Base-by-base conservation (phyloP, 2,329 filamentous ascomycete species). In the Trichothecium roseum region DNA sequence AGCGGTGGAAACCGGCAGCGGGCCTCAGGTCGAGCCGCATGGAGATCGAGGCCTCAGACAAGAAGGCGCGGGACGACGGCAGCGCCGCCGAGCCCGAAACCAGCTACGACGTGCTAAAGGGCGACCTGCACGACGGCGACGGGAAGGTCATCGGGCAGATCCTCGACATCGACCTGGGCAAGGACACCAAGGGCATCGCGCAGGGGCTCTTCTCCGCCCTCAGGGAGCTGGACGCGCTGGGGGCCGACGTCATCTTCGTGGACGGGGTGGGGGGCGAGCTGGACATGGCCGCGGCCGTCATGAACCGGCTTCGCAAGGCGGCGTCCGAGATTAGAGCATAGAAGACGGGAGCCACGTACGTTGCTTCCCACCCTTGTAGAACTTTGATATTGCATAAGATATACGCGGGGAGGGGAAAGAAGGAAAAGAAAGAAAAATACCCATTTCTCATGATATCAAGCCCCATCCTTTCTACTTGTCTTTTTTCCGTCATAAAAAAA, bases 201-300 rank as follows among this genome's bases (percentile, higher is more conserved):
- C 77, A 88, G 47, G 84, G 84, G 0, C 65, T 98, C 12, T 98
- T 98, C 55, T 84, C 85, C 10, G 84, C 86, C 2, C 64, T 98
- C 36, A 71, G 91, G 36, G 84, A 88, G 46, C 70, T 98, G 42
- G 91, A 98, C 55, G 74, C 79, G 48, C 69, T 77, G 42, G 74
- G 78, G 20, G 86, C 86, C 4, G 79, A 91, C 52, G 68, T 82
- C 15, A 95, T 98, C 35, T 84, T 88, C 46, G 85, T 96, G 9
- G 91, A 98, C 55, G 89, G 89, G 3, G 83, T 95, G 38, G 68
- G 76, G 41, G 82, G 84, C 40, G 76, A 81, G 40, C 78, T 82
- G 22, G 84, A 91, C 53, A 80, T 91, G 46, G 86, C 87, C 15
- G 84, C 85, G 17, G 91, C 84, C 17, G 78, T 89, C 45, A 88